A percentile compares a stretch with the other conserved stretches of the same genome.
These are phyloP conservation scores for Candida pseudoviswanathii DNA, from an alignment of 1,139 yeast species.

Conservation along the genomic window DNA sequence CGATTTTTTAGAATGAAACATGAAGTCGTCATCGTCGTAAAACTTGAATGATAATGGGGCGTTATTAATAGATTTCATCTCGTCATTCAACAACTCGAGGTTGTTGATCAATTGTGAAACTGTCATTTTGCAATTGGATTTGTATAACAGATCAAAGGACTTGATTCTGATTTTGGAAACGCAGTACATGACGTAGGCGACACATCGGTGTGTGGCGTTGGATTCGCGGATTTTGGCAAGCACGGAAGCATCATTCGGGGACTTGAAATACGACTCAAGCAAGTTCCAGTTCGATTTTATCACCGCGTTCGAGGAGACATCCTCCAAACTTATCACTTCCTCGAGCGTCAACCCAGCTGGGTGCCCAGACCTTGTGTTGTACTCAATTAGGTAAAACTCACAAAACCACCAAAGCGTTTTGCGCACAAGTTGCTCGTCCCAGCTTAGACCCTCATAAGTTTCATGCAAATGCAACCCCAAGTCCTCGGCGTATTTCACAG, in stretches of 20 bases:
- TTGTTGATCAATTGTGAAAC: slow-evolving; percentile 17
- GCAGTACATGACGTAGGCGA: slow-evolving; percentile 19
- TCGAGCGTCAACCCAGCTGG: slow-evolving; percentile 55
- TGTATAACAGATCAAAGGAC: slow-evolving; percentile 29
- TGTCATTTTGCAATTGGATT: slow-evolving; percentile 19
- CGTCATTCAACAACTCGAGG: slow-evolving; percentile 21
- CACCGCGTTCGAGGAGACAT: slow-evolving; percentile 6
- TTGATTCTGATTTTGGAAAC: slow-evolving; percentile 29
- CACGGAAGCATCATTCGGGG: slow-evolving; percentile 4
- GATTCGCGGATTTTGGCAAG: slow-evolving; percentile 9
- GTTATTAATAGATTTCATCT: slow-evolving; percentile 19
- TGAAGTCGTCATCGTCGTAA: slow-evolving; percentile 26
- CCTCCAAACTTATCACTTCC: slow-evolving; percentile 42
- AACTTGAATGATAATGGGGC: slow-evolving; percentile 23
- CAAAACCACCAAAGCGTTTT: slow-evolving; percentile 58
- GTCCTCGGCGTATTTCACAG: slow-evolving; percentile 61
- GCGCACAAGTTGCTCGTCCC: slow-evolving; percentile 39
- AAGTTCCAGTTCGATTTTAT: slow-evolving; percentile 10
- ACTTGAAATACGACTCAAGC: slow-evolving; percentile 7
- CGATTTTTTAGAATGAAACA: slow-evolving; percentile 9
- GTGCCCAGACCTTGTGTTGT: slow-evolving; percentile 56
- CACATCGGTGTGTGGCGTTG: slow-evolving; percentile 11
- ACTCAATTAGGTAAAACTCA: slow-evolving; percentile 53
- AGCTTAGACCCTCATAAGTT: slow-evolving; percentile 39
- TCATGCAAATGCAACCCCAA: slow-evolving; percentile 69